These are phyloP conservation scores for Scutellaria barbata DNA, from an alignment of 257 asterid species.

Conservation along the genomic window DNA sequence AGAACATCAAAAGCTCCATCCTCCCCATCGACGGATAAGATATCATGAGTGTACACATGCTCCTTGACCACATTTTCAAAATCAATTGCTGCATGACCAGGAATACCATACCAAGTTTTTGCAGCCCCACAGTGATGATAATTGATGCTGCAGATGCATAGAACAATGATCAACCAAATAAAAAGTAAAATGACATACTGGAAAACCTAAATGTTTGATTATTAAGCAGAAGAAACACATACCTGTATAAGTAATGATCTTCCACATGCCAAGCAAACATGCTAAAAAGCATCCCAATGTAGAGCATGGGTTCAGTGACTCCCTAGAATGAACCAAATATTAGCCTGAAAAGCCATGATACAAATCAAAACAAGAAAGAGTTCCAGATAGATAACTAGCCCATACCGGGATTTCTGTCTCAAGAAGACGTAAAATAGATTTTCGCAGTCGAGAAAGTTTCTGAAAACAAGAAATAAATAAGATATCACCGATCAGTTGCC, in stretches of 20 bases:
- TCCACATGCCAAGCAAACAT: slow-evolving; percentile 99
- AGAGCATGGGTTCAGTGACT: slow-evolving; percentile 98
- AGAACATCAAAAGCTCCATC: slow-evolving; percentile 97
- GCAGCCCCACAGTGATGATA: slow-evolving; percentile 99
- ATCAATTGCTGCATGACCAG: slow-evolving; percentile 87
- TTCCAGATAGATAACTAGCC: slow-evolving; percentile 19
- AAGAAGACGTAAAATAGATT: slow-evolving; percentile 82
- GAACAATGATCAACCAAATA: slow-evolving; percentile 20
- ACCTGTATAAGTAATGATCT: slow-evolving; percentile 98
- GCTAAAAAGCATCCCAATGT: slow-evolving; percentile 96
- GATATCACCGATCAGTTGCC: slow-evolving; percentile 13
- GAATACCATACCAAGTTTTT: slow-evolving; percentile 97
- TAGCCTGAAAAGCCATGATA: slow-evolving; percentile 30
- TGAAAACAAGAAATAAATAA: slow-evolving; percentile 44
- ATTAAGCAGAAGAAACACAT: slow-evolving; percentile 14
- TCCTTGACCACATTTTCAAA: slow-evolving; percentile 85
- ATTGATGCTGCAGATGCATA: slow-evolving; percentile 68
- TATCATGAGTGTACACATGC: slow-evolving; percentile 73
- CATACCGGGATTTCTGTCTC: slow-evolving; percentile 85
- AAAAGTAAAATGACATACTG: slow-evolving; percentile 13
- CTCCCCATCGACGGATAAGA: slow-evolving; percentile 78
- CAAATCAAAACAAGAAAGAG: not conserved
- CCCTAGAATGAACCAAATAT: slow-evolving; percentile 61
- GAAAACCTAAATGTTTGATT: not conserved
- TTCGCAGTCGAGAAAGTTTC: slow-evolving; percentile 86